Base-by-base conservation (phyloP, 1,284 basidiomycete species). In the Coniferiporia weirii region DNA sequence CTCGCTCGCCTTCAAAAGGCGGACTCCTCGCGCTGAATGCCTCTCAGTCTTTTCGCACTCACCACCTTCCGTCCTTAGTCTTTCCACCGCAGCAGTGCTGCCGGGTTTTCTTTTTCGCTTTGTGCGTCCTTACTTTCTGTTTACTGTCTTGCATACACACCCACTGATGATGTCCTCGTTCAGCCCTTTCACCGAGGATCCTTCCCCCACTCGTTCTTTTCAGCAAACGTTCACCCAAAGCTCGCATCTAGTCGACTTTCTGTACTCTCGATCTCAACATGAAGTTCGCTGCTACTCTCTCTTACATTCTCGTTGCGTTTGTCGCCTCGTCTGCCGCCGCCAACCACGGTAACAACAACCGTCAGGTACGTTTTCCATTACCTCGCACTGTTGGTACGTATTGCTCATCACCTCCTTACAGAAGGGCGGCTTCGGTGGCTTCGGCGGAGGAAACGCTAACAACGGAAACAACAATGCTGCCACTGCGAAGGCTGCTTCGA, bases 221-320 rank as follows among this genome's bases (percentile, higher is more conserved):
- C 66, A 68, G 66, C 67, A 46, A 46, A 67, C 49, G 19, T 35
- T 32, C 67, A 67, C 64, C 65, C 66, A 73, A 75, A 73, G 73
- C 72, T 68, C 62, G 68, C 66, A 68, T 69, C 69, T 62, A 61
- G 63, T 66, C 65, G 59, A 59, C 63, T 65, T 62, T 67, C 62
- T 55, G 61, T 64, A 12, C 38, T 55, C 35, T 54, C 46, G 57
- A 22, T 61, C 45, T 64, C 67, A 72, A 64, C 67, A 84, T 84
- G 82, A 81, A 79, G 74, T 76, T 81, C 72, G 73, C 76, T 36
- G 67, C 69, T 62, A 69, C 73, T 50, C 62, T 79, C 61, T 71
- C 77, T 40, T 65, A 79, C 60, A 66, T 77, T 61, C 54, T 79
- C 63, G 67, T 80, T 54, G 75, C 81, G 46, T 65, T 77, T 56